Conservation (phyloP, 495 filamentous ascomycete genomes). For the Podospora tetraspora region DNA sequence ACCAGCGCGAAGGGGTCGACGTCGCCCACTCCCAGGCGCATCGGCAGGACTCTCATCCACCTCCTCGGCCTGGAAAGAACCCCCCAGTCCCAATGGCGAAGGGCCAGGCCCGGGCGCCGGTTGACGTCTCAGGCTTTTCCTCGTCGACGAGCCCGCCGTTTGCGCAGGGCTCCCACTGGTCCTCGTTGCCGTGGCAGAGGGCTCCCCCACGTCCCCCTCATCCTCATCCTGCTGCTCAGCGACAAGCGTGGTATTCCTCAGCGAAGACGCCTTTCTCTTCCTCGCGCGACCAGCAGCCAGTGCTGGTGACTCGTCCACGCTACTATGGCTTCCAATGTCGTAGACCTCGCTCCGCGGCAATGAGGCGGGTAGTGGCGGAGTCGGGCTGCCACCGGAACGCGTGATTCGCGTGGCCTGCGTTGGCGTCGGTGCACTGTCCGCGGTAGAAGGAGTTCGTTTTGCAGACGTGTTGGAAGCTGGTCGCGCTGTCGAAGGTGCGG, state of each 20-base stretch:
- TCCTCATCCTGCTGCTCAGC: background rate
- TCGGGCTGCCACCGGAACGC: constrained; percentile 4
- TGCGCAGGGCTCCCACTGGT: background rate
- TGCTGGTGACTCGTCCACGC: constrained; percentile 5
- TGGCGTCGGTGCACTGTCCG: constrained; percentile 14
- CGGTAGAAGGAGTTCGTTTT: constrained; percentile 24
- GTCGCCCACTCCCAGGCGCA: constrained; percentile 42
- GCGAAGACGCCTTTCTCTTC: background rate
- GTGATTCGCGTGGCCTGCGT: background rate
- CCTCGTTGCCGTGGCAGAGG: background rate
- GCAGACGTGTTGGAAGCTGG: constrained; percentile 40
- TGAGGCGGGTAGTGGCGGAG: background rate
- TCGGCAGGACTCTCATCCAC: constrained; percentile 45
- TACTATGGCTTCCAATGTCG: constrained; percentile 17
- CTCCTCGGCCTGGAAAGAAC: constrained; percentile 21
- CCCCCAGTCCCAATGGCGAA: background rate
- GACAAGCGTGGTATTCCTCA: background rate
- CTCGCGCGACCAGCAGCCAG: background rate
- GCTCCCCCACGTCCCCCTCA: background rate
- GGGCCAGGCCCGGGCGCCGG: background rate
- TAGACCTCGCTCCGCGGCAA: constrained; percentile 17
- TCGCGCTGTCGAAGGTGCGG: constrained; percentile 20
- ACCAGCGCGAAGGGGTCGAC: constrained; percentile 28
- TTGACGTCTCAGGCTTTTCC: background rate
- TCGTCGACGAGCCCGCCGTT: background rate